Conservation (phyloP, 75 land plant genomes). For the Cryptomeria japonica region DNA sequence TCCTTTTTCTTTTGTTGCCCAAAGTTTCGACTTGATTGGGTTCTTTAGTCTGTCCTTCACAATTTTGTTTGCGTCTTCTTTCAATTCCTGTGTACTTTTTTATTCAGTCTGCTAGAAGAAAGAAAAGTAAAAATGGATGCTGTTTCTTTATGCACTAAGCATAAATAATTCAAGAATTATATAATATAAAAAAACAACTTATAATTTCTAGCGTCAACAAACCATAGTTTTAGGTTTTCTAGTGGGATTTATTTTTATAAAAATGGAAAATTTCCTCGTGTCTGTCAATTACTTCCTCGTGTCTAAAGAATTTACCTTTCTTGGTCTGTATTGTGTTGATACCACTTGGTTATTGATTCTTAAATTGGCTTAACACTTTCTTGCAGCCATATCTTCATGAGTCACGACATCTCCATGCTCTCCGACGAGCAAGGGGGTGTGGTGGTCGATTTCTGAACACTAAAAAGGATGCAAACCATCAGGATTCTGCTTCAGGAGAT, state of each 20-base stretch:
- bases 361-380: not conserved
- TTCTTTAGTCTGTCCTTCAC: not conserved
- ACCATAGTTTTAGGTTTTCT: not conserved
- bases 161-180: not conserved
- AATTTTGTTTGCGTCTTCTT: not conserved
- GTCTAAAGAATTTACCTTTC: not conserved
- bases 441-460: constrained; percentile 86
- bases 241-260: not conserved
- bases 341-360: not conserved
- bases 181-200: not conserved
- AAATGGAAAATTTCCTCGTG: not conserved
- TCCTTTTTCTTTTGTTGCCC: not conserved
- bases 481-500: constrained; percentile 17
- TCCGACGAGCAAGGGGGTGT: constrained; percentile 79
- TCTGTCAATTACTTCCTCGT: not conserved
- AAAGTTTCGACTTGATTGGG: not conserved
- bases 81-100: not conserved
- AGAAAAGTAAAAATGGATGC: not conserved
- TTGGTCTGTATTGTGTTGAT: not conserved
- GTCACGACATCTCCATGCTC: constrained; percentile 82
- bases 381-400: constrained; percentile 91
- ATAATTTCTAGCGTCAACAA: not conserved
- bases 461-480: constrained; percentile 34
- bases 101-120: not conserved
- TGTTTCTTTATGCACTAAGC: not conserved